Conservation (phyloP, 768 basidiomycete genomes). For the Mycena belliarum region DNA sequence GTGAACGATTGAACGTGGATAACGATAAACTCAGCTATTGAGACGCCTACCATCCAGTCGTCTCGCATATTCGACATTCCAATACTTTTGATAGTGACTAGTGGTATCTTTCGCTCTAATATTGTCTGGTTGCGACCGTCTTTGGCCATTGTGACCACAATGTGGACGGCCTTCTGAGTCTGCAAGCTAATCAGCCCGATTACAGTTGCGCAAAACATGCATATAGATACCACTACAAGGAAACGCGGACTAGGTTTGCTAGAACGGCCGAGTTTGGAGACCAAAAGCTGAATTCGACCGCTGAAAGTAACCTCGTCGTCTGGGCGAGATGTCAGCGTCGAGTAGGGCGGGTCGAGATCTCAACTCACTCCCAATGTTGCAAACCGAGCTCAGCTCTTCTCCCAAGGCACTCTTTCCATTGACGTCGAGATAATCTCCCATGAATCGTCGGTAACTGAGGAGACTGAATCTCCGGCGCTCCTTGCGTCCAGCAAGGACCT, state of each 20-base stretch:
- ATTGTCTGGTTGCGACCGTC: constrained; percentile 59
- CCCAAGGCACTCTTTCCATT: constrained; percentile 82
- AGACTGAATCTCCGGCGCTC: constrained; percentile 93
- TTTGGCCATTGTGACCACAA: constrained; percentile 62
- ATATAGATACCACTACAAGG: constrained; percentile 76
- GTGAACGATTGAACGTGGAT: background rate
- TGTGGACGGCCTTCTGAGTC: constrained; percentile 85
- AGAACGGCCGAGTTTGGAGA: constrained; percentile 83
- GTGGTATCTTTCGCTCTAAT: constrained; percentile 85
- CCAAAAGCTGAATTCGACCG: constrained; percentile 74
- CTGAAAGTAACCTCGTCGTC: constrained; percentile 87
- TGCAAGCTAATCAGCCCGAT: constrained; percentile 29
- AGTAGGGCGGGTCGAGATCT: background rate
- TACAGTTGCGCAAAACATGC: background rate
- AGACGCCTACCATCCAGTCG: constrained; percentile 91
- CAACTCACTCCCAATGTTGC: constrained; percentile 70
- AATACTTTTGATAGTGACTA: constrained; percentile 85
- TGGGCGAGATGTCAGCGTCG: constrained; percentile 22
- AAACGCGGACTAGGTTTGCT: constrained; percentile 92
- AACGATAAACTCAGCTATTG: too few relatives aligned
- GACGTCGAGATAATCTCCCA: constrained; percentile 94
- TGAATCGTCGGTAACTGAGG: constrained; percentile 89
- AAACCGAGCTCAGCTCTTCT: constrained; percentile 68
- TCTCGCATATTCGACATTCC: constrained; percentile 88
- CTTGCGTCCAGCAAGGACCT: constrained; percentile 87